These are phyloP conservation scores for Gyromitra esculenta DNA, from an alignment of 2,329 filamentous ascomycete species.

Conservation along the genomic window DNA sequence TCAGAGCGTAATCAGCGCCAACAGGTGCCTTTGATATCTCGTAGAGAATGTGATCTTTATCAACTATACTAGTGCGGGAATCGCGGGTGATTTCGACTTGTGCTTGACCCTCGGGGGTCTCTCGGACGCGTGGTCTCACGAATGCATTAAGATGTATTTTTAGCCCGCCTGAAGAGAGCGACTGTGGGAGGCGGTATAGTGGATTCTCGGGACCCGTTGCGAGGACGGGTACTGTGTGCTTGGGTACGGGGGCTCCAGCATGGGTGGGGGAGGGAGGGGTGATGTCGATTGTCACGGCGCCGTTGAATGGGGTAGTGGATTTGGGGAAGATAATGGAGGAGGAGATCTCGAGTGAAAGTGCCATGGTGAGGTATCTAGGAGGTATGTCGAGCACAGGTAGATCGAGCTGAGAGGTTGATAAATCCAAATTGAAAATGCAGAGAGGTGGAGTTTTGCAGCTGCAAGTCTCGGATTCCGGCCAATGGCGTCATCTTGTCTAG, in stretches of 20 bases:
- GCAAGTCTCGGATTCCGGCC: constrained; percentile 19
- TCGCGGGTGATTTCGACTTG: constrained; percentile 43
- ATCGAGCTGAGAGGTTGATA: constrained; percentile 2
- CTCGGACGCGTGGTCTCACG: constrained; percentile 15
- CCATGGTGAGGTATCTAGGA: constrained; percentile 20
- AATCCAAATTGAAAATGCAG: not conserved
- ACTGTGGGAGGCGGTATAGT: constrained; percentile 54
- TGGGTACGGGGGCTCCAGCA: constrained; percentile 3
- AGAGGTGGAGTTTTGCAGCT: constrained; percentile 10
- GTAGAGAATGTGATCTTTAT: constrained; percentile 53
- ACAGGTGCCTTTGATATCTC: constrained; percentile 52
- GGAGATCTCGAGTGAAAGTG: constrained; percentile 50
- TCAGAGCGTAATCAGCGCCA: constrained; percentile 48
- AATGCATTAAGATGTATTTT: constrained; percentile 53
- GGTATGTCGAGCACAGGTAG: not conserved
- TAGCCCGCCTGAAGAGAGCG: constrained; percentile 52
- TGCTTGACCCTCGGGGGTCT: constrained; percentile 26
- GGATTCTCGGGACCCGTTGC: constrained; percentile 51
- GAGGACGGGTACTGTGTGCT: constrained; percentile 22
- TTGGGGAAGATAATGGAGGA: constrained; percentile 53
- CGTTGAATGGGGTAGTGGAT: constrained; percentile 27
- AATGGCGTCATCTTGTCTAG: constrained; percentile 21
- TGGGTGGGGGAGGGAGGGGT: constrained; percentile 36
- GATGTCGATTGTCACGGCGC: constrained; percentile 50
- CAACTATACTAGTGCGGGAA: constrained; percentile 46